These are phyloP conservation scores for Phlyctochytrium arcticum DNA, from an alignment of 192 early-diverging fungal genomes.

Conservation along the genomic window DNA sequence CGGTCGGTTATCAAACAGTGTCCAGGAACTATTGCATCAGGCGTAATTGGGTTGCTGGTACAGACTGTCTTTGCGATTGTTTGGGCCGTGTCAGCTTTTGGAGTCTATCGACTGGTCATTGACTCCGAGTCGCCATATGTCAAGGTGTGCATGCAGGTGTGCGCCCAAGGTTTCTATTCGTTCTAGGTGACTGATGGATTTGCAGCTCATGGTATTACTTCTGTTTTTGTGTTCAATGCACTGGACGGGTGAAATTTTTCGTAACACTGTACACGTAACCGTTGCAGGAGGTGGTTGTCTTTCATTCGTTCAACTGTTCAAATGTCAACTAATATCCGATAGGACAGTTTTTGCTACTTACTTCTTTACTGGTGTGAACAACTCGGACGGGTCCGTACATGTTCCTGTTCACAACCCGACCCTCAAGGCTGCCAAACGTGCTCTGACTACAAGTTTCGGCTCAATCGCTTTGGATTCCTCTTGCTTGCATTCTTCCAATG, in stretches of 20 bases:
- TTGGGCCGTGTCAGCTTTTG: constrained; percentile 66
- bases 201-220: no score
- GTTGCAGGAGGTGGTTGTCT: constrained; percentile 49
- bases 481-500: background rate
- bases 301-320: no score
- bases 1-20: constrained; percentile 67
- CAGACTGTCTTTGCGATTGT: constrained; percentile 57
- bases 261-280: constrained; percentile 70
- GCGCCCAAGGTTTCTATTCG: no score
- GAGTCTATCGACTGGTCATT: constrained; percentile 49
- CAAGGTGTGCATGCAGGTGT: constrained; percentile 30
- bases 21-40: constrained; percentile 74
- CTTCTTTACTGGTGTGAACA: constrained; percentile 63
- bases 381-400: constrained; percentile 51
- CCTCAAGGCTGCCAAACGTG: constrained; percentile 24
- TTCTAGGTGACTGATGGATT: no score
- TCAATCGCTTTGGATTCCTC: background rate
- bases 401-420: constrained; percentile 51
- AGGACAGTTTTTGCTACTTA: constrained; percentile 64
- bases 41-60: constrained; percentile 68
- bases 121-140: constrained; percentile 26
- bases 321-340: no score
- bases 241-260: constrained; percentile 65
- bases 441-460: background rate
- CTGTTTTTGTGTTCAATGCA: constrained; percentile 67